phyloP scores from a whole-genome alignment of 345 rosid species.

The Gossypium raimondii region DNA sequence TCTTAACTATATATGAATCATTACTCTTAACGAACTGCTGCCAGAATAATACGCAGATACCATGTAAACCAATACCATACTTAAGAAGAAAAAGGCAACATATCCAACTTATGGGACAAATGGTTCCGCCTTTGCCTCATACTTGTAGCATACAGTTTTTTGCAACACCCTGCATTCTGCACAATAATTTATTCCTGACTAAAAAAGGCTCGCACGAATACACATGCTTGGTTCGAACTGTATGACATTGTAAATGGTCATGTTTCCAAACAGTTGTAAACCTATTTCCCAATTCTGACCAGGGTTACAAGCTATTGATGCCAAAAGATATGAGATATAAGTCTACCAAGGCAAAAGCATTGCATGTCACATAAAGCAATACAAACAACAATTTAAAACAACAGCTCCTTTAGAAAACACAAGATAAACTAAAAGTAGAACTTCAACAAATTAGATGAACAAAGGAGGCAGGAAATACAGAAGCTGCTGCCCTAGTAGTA shows the following conservation, averaged over 20 bases:
- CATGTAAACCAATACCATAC: neutral
- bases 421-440: neutral
- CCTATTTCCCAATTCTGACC: neutral
- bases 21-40: neutral
- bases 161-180: neutral
- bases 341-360: neutral
- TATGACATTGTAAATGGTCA: neutral
- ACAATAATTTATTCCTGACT: neutral
- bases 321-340: neutral
- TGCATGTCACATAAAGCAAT: neutral
- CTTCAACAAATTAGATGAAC: neutral
- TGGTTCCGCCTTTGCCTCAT: neutral
- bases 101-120: slow-evolving; percentile 2
- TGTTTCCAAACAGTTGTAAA: neutral
- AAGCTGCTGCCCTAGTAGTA: slow-evolving; percentile 99
- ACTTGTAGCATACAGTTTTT: neutral
- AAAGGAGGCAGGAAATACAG: slow-evolving; percentile 44
- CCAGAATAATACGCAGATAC: neutral
- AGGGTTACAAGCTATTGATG: neutral
- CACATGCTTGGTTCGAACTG: neutral
- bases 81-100: neutral
- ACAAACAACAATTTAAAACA: neutral
- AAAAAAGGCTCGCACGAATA: neutral
- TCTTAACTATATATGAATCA: neutral
- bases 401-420: neutral